phyloP scores from a whole-genome alignment of 768 basidiomycete genomes.

The Hebeloma cylindrosporum region DNA sequence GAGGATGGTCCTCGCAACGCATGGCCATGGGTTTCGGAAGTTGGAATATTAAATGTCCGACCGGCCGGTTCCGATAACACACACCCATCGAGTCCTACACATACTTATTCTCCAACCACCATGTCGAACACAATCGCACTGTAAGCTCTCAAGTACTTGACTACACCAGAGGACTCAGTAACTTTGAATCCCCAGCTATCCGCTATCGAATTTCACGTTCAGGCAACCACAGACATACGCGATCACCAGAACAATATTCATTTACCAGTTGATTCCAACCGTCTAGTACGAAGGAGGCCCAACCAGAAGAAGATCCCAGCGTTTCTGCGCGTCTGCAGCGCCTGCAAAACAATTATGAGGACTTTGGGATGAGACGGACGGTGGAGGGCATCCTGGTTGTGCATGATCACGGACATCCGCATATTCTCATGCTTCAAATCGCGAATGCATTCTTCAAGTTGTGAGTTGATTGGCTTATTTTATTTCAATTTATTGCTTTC shows the following conservation, averaged over 20 bases:
- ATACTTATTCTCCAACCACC: slow-evolving; percentile 3
- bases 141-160: no score
- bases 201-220: slow-evolving; percentile 90
- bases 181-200: slow-evolving; percentile 54
- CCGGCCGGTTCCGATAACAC: slow-evolving; percentile 4
- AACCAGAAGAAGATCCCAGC: slow-evolving; percentile 96
- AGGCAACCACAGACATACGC: slow-evolving; percentile 45
- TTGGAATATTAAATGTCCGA: slow-evolving; percentile 8
- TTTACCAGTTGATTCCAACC: slow-evolving; percentile 11
- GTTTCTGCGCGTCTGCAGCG: slow-evolving; percentile 93
- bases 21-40: no score
- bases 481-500: neutral
- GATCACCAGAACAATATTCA: slow-evolving; percentile 1
- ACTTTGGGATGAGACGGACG: slow-evolving; percentile 94
- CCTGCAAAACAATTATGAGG: slow-evolving; percentile 94
- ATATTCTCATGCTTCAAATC: slow-evolving; percentile 97
- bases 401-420: slow-evolving; percentile 96
- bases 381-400: slow-evolving; percentile 90
- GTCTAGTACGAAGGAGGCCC: slow-evolving; percentile 87
- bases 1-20: no score
- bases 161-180: no score
- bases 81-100: neutral
- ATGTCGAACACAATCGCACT: slow-evolving; percentile 57
- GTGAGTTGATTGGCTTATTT: slow-evolving; percentile 43
- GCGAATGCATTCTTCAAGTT: slow-evolving; percentile 99